These are phyloP conservation scores for Blastomyces emzantsi DNA, from an alignment of 2,329 filamentous ascomycete genomes.

Conservation along the genomic window DNA sequence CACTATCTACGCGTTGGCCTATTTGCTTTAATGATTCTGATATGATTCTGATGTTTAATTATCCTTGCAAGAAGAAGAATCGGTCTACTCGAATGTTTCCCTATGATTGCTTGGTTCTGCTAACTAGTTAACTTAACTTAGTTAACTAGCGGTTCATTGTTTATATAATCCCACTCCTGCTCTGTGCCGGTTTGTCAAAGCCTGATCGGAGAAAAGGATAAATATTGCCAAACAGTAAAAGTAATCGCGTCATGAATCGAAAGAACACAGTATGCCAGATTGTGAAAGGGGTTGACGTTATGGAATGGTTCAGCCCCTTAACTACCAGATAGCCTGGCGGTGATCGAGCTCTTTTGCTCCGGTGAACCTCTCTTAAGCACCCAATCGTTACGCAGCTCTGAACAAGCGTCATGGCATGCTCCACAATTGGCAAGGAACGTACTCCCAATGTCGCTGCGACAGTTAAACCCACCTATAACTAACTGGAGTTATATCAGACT, in stretches of 20 bases:
- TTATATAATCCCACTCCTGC: background rate
- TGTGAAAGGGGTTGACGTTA: too few species aligned
- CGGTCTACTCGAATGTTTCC: background rate
- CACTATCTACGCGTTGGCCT: background rate
- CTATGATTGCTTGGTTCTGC: background rate
- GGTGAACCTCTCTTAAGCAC: too few species aligned
- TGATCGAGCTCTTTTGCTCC: too few species aligned
- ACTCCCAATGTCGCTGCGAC: background rate
- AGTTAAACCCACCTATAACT: background rate
- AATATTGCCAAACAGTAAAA: background rate
- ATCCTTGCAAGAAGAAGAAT: background rate
- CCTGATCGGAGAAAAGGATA: background rate
- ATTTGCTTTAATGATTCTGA: background rate
- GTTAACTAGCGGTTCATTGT: background rate
- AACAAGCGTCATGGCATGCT: background rate
- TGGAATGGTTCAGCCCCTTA: too few species aligned
- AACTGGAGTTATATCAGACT: background rate
- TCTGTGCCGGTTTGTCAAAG: background rate
- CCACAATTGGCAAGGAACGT: background rate
- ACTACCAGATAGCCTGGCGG: too few species aligned
- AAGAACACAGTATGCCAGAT: background rate
- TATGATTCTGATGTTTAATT: background rate
- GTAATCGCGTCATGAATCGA: background rate
- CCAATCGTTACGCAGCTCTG: too few species aligned
- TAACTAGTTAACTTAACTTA: too few species aligned